These are phyloP conservation scores for Gillenia trifoliata DNA, from an alignment of 306 rosid genomes.

Conservation along the genomic window DNA sequence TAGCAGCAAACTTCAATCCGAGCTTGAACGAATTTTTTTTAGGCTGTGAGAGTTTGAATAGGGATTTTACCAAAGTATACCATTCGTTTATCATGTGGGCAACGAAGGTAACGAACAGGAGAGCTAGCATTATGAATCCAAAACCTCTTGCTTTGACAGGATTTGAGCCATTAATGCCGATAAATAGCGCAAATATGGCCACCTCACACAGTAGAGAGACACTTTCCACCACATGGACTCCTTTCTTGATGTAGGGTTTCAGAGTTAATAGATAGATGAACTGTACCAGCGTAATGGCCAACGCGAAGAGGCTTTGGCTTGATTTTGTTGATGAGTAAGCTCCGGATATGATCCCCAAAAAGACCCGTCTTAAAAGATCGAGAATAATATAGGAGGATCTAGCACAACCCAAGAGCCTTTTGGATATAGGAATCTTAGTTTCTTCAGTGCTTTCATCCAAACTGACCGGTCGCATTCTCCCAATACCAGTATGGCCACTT, in stretches of 20 bases:
- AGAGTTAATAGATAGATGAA: constrained; percentile 35
- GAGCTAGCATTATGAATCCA: constrained; percentile 38
- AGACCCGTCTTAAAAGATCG: constrained; percentile 45
- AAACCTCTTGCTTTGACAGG: constrained; percentile 14
- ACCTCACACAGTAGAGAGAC: constrained; percentile 49
- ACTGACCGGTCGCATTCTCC: constrained; percentile 30
- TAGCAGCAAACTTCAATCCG: constrained; percentile 46
- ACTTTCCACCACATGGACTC: constrained; percentile 47
- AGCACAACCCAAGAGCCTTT: constrained; percentile 44
- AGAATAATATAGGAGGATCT: constrained; percentile 46
- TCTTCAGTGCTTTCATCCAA: constrained; percentile 48
- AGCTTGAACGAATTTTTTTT: constrained; percentile 35
- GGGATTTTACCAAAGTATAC: constrained; percentile 37
- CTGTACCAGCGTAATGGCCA: constrained; percentile 45
- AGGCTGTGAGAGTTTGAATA: constrained; percentile 40
- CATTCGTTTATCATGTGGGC: constrained; percentile 52
- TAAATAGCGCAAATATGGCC: constrained; percentile 35
- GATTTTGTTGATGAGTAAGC: constrained; percentile 37
- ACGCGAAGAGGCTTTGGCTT: constrained; percentile 43
- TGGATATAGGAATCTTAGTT: constrained; percentile 19
- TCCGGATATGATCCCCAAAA: constrained; percentile 53
- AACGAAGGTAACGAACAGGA: constrained; percentile 39
- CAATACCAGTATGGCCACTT: constrained; percentile 31
- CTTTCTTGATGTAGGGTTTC: constrained; percentile 51
- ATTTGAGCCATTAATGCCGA: constrained; percentile 25